phyloP scores from a whole-genome alignment of 2,329 filamentous ascomycete genomes.

The Coniella lustricola region DNA sequence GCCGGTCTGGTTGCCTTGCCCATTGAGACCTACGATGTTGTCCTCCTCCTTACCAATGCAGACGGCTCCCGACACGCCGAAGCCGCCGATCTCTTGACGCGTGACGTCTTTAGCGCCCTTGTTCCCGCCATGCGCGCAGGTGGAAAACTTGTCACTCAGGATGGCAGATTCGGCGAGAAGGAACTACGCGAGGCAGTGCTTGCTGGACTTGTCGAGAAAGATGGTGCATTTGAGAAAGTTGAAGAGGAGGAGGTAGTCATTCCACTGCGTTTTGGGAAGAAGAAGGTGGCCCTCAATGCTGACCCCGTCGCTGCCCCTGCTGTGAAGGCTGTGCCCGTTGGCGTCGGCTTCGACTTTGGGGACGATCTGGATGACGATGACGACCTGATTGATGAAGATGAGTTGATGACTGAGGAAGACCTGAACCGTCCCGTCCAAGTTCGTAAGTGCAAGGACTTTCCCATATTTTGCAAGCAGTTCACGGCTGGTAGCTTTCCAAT shows the following conservation, averaged over 20 bases:
- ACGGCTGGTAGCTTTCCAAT: too few species aligned
- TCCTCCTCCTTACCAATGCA: slow-evolving; percentile 76
- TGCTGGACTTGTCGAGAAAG: slow-evolving; percentile 63
- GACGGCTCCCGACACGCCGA: slow-evolving; percentile 58
- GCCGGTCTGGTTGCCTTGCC: slow-evolving; percentile 75
- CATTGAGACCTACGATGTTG: slow-evolving; percentile 68
- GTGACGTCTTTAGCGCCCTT: slow-evolving; percentile 62
- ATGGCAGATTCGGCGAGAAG: slow-evolving; percentile 47
- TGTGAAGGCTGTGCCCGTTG: slow-evolving; percentile 36
- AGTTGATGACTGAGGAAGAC: slow-evolving; percentile 78
- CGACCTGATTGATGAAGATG: slow-evolving; percentile 87
- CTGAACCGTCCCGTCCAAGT: slow-evolving; percentile 68
- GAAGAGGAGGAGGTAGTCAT: slow-evolving; percentile 54
- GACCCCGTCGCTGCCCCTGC: slow-evolving; percentile 29
- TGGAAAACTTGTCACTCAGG: slow-evolving; percentile 62
- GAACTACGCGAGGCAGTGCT: slow-evolving; percentile 75
- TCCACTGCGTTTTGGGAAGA: slow-evolving; percentile 57
- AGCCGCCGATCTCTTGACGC: slow-evolving; percentile 53
- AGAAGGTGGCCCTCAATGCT: slow-evolving; percentile 40
- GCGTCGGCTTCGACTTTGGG: slow-evolving; percentile 61
- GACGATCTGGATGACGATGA: slow-evolving; percentile 58
- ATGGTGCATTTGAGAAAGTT: slow-evolving; percentile 63
- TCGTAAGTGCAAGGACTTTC: slow-evolving; percentile 53
- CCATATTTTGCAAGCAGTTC: background rate
- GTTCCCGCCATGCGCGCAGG: slow-evolving; percentile 65